phyloP scores from a whole-genome alignment of 169 alveolate genomes.

The Plasmodium ovale region DNA sequence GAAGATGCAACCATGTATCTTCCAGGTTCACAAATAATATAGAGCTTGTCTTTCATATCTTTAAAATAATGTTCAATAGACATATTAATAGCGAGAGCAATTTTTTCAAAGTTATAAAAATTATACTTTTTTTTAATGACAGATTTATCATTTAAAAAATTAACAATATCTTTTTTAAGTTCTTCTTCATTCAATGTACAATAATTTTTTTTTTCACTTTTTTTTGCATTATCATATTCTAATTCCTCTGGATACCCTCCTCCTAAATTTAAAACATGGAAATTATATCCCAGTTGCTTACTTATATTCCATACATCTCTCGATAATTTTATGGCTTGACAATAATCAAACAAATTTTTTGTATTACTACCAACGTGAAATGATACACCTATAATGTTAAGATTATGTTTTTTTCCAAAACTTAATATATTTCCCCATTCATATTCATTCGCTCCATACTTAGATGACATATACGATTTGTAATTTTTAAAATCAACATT shows the following conservation, averaged over 20 bases:
- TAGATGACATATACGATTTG: conserved; percentile 69
- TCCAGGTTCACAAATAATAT: conserved; percentile 73
- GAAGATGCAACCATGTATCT: conserved; percentile 72
- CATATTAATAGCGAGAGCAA: conserved; percentile 72
- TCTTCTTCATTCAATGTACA: conserved; percentile 32
- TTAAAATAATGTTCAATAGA: conserved; percentile 65
- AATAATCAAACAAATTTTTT: conserved; percentile 41
- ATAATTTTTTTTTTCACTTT: conserved; percentile 27
- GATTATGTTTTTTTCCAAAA: conserved; percentile 27
- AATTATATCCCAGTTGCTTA: conserved; percentile 16
- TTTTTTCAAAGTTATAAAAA: conserved; percentile 57
- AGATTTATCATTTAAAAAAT: conserved; percentile 31
- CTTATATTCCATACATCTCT: conserved; percentile 44
- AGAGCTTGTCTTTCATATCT: conserved; percentile 16
- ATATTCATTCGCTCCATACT: conserved; percentile 71
- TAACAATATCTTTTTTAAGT: conserved; percentile 26
- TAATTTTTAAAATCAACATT: conserved; percentile 71
- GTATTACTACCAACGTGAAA: conserved; percentile 77
- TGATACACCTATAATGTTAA: conserved; percentile 57
- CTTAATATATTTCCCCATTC: conserved; percentile 47
- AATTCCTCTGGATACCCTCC: conserved; percentile 78
- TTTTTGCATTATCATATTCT: conserved; percentile 48
- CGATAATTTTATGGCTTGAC: conserved; percentile 63
- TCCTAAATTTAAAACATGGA: conserved; percentile 55
- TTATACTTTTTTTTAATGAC: conserved; percentile 26